Evolutionary conservation across 805 yeast genomes (phyloP).

Genomic region (Wickerhamiella vanderwaltii): DNA sequence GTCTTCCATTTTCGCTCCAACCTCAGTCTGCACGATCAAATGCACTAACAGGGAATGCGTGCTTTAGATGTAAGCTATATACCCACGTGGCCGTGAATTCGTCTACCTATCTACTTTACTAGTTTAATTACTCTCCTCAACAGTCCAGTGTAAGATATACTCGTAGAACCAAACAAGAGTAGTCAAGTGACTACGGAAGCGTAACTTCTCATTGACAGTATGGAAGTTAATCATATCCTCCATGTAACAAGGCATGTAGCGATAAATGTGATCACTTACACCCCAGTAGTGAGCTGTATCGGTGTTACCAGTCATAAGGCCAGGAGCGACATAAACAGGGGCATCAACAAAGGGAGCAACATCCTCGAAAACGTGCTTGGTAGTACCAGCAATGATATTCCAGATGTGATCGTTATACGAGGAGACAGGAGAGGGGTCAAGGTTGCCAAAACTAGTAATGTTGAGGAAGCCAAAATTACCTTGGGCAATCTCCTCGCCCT

Average conservation of each 20-base stretch:
- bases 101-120: too few relatives aligned
- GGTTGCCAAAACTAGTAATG: conserved; percentile 14
- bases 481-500: conserved; percentile 7
- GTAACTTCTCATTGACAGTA: conserved; percentile 41
- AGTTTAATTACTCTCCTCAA: too few relatives aligned
- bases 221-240: conserved; percentile 11
- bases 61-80: too few relatives aligned
- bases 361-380: conserved; percentile 50
- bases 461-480: conserved; percentile 12
- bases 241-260: conserved; percentile 37
- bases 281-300: conserved; percentile 56
- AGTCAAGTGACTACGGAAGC: conserved; percentile 40
- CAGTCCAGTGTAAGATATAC: conserved; percentile 10
- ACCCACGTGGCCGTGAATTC: too few relatives aligned
- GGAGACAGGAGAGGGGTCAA: conserved; percentile 43
- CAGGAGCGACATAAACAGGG: conserved; percentile 40
- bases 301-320: conserved; percentile 53
- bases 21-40: too few relatives aligned
- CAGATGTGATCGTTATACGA: conserved; percentile 31
- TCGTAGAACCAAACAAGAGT: conserved; percentile 12
- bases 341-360: conserved; percentile 23
- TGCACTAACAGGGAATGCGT: too few relatives aligned
- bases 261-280: conserved; percentile 44
- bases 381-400: conserved; percentile 45
- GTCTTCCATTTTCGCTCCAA: too few relatives aligned